Percentiles rank a stretch among this genome's conserved stretches.
Conservation (phyloP, 23 red algal genomes). For the Gracilaria caudata region DNA sequence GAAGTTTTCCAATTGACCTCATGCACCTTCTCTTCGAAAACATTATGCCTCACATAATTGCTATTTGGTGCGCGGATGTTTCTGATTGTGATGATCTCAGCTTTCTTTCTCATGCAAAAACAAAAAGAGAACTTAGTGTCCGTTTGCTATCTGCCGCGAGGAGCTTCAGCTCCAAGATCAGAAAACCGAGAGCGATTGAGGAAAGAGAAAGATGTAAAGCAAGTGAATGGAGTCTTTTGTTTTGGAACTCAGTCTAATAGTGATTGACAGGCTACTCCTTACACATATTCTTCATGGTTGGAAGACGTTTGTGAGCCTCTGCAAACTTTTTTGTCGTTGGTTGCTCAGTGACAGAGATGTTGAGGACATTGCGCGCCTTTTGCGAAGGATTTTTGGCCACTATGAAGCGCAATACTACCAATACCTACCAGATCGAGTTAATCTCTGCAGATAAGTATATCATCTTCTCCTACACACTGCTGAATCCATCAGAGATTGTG, state of each 20-base stretch:
- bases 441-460: constrained; percentile 7
- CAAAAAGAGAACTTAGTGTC: neutral
- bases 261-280: neutral
- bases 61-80: neutral
- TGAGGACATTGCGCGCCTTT: neutral
- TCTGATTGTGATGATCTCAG: neutral
- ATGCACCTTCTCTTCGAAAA: constrained; percentile 33
- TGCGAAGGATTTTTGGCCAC: neutral
- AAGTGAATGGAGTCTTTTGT: constrained; percentile 33
- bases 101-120: neutral
- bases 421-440: neutral
- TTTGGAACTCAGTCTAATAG: neutral
- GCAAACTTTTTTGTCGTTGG: neutral
- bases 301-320: neutral
- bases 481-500: neutral
- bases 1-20: constrained; percentile 18
- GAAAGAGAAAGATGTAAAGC: neutral
- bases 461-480: constrained; percentile 2
- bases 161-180: neutral
- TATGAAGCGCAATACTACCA: neutral
- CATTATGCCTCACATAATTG: neutral
- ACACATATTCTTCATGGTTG: neutral
- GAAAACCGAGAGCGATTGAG: neutral
- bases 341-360: neutral
- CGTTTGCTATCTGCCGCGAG: neutral